These are phyloP conservation scores for Hymenoscyphus occultus DNA, from an alignment of 2,329 filamentous ascomycete genomes.

Conservation along the genomic window DNA sequence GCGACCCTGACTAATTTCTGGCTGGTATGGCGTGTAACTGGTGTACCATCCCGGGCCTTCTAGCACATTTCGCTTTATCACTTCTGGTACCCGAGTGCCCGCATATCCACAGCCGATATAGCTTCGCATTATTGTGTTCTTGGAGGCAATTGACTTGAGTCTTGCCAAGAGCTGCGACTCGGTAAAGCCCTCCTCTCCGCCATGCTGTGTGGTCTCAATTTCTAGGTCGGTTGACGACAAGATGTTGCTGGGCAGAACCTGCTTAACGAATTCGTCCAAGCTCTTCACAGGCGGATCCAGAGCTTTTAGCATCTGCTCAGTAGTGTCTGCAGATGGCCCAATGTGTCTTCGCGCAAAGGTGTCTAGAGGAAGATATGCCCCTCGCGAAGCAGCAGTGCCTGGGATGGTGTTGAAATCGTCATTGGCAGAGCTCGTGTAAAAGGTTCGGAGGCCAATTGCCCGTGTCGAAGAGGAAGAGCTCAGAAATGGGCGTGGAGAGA, in stretches of 20 bases:
- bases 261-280: slow-evolving; percentile 77
- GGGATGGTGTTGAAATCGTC: slow-evolving; percentile 29
- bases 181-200: slow-evolving; percentile 37
- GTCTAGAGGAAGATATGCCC: slow-evolving; percentile 47
- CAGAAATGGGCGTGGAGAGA: slow-evolving; percentile 23
- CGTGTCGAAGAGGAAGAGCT: slow-evolving; percentile 13
- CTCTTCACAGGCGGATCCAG: slow-evolving; percentile 71
- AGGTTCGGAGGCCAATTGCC: slow-evolving; percentile 31
- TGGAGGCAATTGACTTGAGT: slow-evolving; percentile 50
- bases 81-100: slow-evolving; percentile 77
- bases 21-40: slow-evolving; percentile 95
- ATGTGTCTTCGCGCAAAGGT: slow-evolving; percentile 80
- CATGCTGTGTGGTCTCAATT: slow-evolving; percentile 46
- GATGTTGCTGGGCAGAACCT: slow-evolving; percentile 80
- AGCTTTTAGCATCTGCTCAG: slow-evolving; percentile 73
- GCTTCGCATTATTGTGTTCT: slow-evolving; percentile 61
- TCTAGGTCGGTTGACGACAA: slow-evolving; percentile 63
- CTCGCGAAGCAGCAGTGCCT: slow-evolving; percentile 26
- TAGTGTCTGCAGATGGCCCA: slow-evolving; percentile 69
- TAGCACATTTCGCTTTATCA: slow-evolving; percentile 88
- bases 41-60: slow-evolving; percentile 97
- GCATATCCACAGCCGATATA: slow-evolving; percentile 90
- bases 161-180: slow-evolving; percentile 58
- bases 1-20: slow-evolving; percentile 93
- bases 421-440: slow-evolving; percentile 34